Conservation (phyloP, 805 yeast genomes). For the Zygosaccharomyces kombuchaensis region DNA sequence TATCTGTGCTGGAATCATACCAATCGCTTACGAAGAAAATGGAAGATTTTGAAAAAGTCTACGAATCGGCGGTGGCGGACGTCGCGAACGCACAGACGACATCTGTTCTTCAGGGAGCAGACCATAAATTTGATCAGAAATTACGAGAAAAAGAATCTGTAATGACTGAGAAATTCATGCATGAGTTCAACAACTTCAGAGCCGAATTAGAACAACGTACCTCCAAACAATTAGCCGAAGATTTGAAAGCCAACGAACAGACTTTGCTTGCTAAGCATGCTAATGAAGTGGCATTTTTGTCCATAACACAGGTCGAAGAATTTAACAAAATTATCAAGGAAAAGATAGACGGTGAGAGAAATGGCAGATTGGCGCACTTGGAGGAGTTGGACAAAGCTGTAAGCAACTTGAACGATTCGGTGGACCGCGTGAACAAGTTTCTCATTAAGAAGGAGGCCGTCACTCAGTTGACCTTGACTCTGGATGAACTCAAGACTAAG, state of each 20-base stretch:
- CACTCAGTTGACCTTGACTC: slow-evolving; percentile 25
- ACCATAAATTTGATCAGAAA: slow-evolving; percentile 22
- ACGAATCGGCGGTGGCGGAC: slow-evolving; percentile 15
- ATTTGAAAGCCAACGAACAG: slow-evolving; percentile 62
- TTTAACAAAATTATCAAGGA: slow-evolving; percentile 55
- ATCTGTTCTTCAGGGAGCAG: slow-evolving; percentile 19
- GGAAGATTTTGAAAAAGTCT: slow-evolving; percentile 13
- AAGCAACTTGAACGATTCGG: slow-evolving; percentile 39
- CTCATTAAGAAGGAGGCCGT: slow-evolving; percentile 37
- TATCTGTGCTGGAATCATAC: slow-evolving; percentile 15
- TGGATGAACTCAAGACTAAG: slow-evolving; percentile 23
- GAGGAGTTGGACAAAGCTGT: slow-evolving; percentile 54
- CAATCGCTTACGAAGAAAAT: slow-evolving; percentile 15
- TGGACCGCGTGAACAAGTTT: slow-evolving; percentile 41
- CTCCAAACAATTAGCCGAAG: slow-evolving; percentile 52
- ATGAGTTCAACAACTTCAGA: slow-evolving; percentile 61
- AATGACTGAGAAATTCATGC: slow-evolving; percentile 53
- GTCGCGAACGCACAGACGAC: slow-evolving; percentile 17
- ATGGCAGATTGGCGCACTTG: slow-evolving; percentile 70
- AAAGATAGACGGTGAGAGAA: slow-evolving; percentile 67
- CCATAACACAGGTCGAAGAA: slow-evolving; percentile 64
- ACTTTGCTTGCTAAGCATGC: slow-evolving; percentile 66
- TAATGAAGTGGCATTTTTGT: slow-evolving; percentile 63
- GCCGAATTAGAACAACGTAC: slow-evolving; percentile 55
- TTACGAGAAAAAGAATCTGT: slow-evolving; percentile 46